phyloP scores from a whole-genome alignment of 106 monocot species.

The Dioscorea alata region DNA sequence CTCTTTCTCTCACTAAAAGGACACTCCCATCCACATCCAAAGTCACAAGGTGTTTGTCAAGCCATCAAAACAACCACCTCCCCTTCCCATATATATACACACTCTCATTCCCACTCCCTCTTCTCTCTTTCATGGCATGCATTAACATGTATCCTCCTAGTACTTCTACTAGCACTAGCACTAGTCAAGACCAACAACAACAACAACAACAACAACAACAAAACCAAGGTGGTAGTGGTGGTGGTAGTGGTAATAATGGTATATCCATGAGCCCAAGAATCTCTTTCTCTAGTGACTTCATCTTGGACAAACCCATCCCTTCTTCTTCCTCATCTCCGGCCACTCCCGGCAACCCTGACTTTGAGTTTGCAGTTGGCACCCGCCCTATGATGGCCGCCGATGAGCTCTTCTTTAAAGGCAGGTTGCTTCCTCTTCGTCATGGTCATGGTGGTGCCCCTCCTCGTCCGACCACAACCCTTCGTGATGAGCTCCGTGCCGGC shows the following conservation, averaged over 20 bases:
- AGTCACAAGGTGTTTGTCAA: too few species aligned
- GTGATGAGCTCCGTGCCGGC: slow-evolving; percentile 34
- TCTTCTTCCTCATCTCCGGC: background rate
- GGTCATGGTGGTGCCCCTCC: background rate
- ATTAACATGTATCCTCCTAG: slow-evolving; percentile 29
- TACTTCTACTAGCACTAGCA: too few species aligned
- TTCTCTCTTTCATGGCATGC: slow-evolving; percentile 35
- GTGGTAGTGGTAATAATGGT: background rate
- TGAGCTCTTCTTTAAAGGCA: slow-evolving; percentile 71
- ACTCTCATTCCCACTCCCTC: too few species aligned
- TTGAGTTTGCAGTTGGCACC: slow-evolving; percentile 64
- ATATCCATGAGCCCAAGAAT: slow-evolving; percentile 48
- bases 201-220: slow-evolving; percentile 22
- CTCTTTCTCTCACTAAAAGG: too few species aligned
- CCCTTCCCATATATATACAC: background rate
- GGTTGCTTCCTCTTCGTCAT: slow-evolving; percentile 34
- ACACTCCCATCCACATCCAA: too few species aligned
- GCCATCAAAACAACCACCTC: background rate
- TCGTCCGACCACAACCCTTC: slow-evolving; percentile 29
- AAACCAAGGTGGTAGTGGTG: slow-evolving; percentile 7
- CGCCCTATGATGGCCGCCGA: slow-evolving; percentile 71
- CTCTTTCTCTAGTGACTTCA: slow-evolving; percentile 79
- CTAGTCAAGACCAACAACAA: too few species aligned
- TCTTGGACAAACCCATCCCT: slow-evolving; percentile 23
- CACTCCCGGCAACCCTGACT: slow-evolving; percentile 30